Percentiles rank a stretch among this genome's conserved stretches.
phyloP scores from a whole-genome alignment of 2,329 filamentous ascomycete species.

The Colletotrichum salicis region DNA sequence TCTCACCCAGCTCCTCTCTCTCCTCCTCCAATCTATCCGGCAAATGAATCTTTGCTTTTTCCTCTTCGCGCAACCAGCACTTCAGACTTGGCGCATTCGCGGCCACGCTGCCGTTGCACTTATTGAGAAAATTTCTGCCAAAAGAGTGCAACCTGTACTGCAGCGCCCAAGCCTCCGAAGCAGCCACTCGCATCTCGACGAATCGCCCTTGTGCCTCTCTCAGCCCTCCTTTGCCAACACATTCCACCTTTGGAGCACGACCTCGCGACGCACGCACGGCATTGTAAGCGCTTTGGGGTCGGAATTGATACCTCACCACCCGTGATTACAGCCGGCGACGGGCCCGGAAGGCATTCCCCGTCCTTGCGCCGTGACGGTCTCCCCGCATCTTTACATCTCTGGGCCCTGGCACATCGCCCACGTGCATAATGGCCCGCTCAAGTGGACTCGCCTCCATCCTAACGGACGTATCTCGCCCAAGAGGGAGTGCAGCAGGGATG shows the following conservation, averaged over 20 bases:
- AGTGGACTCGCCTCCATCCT: conserved; percentile 1
- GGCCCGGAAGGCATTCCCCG: not conserved
- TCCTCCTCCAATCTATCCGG: not conserved
- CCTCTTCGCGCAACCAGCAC: not conserved
- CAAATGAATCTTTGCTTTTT: conserved; percentile 24
- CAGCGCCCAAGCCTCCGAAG: not conserved
- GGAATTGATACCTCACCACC: not conserved
- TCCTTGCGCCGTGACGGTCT: not conserved
- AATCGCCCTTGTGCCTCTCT: not conserved
- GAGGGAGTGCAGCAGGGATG: conserved; percentile 15
- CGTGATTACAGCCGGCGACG: not conserved
- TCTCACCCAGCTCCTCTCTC: not conserved
- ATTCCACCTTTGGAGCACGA: not conserved
- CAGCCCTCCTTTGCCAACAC: not conserved
- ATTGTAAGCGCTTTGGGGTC: not conserved
- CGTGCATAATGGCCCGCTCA: conserved; percentile 17
- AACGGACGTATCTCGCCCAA: conserved; percentile 21
- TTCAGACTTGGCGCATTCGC: not conserved
- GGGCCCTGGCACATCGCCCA: conserved; percentile 8
- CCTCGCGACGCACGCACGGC: not conserved
- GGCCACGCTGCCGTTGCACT: not conserved
- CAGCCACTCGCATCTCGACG: not conserved
- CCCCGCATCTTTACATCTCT: not conserved
- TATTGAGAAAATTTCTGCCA: too few species aligned
- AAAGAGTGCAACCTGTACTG: not conserved